A percentile compares a stretch with the other conserved stretches of the same genome.
phyloP scores from a whole-genome alignment of 176 grass and related monocot genomes.

The Aegilops sharonensis region DNA sequence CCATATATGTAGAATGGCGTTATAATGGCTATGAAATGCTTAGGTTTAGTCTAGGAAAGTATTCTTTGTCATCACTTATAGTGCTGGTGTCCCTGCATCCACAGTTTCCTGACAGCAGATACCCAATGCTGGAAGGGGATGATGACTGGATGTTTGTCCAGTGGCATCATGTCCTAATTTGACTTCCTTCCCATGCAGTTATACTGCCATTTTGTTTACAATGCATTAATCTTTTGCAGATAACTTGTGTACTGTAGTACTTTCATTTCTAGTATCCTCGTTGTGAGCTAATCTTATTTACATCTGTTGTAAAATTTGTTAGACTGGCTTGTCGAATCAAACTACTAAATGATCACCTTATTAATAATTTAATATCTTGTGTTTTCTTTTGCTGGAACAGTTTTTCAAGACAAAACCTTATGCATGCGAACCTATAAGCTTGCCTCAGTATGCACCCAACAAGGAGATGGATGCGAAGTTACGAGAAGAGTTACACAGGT shows the following conservation, averaged over 20 bases:
- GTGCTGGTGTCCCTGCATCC: neutral
- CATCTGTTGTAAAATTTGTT: neutral
- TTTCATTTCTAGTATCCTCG: neutral
- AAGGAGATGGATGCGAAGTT: constrained; percentile 79
- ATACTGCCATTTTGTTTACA: neutral
- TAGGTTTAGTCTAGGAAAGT: neutral
- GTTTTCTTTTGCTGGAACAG: constrained; percentile 33
- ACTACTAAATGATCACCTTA: neutral
- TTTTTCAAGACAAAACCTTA: constrained; percentile 75
- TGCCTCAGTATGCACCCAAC: constrained; percentile 73
- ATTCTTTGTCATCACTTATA: neutral
- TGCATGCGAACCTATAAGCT: constrained; percentile 64
- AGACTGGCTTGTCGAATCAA: neutral
- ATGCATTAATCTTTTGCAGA: neutral
- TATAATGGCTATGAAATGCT: neutral
- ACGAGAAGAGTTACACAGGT: constrained; percentile 62
- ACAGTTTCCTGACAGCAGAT: neutral
- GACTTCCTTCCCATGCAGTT: neutral
- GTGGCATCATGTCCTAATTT: neutral
- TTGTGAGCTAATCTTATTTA: neutral
- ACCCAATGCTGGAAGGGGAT: neutral
- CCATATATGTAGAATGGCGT: neutral
- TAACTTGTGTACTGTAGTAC: neutral
- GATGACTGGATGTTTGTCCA: neutral
- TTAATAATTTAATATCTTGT: neutral